Conservation (phyloP, 495 filamentous ascomycete species). For the Aspergillus saccharolyticus region DNA sequence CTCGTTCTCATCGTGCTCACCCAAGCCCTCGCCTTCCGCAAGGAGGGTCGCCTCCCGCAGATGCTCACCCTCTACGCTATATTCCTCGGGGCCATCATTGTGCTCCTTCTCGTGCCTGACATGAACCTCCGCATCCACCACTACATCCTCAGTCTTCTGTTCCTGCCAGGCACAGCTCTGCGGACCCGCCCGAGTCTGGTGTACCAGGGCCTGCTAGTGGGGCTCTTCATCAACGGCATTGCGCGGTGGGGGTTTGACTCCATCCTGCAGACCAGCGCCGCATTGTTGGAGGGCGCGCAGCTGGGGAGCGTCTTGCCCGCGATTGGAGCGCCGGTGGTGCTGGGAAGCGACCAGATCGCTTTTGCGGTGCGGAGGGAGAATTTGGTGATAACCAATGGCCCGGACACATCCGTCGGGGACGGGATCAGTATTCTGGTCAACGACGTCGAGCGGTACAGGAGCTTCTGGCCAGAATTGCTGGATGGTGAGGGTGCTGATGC, state of each 20-base stretch:
- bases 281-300: conserved; percentile 45
- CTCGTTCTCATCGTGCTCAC: conserved; percentile 48
- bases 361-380: conserved; percentile 23
- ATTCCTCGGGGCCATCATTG: conserved; percentile 36
- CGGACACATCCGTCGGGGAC: conserved; percentile 40
- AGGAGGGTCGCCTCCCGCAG: conserved; percentile 56
- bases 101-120: conserved; percentile 49
- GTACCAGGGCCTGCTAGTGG: conserved; percentile 59
- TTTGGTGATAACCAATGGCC: conserved; percentile 19
- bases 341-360: conserved; percentile 34
- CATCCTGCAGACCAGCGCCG: conserved; percentile 53
- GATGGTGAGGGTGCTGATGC: background rate
- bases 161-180: conserved; percentile 53
- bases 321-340: conserved; percentile 31
- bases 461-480: conserved; percentile 36
- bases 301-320: conserved; percentile 44
- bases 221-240: conserved; percentile 61
- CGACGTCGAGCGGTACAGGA: conserved; percentile 50
- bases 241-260: conserved; percentile 62
- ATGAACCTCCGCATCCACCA: conserved; percentile 62
- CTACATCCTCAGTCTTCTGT: conserved; percentile 57
- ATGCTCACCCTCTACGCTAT: conserved; percentile 64
- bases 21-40: conserved; percentile 64
- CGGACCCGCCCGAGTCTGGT: conserved; percentile 54
- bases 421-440: conserved; percentile 56